Conservation (phyloP, 164 flowering plant species). For the Chloranthus sessilifolius region DNA sequence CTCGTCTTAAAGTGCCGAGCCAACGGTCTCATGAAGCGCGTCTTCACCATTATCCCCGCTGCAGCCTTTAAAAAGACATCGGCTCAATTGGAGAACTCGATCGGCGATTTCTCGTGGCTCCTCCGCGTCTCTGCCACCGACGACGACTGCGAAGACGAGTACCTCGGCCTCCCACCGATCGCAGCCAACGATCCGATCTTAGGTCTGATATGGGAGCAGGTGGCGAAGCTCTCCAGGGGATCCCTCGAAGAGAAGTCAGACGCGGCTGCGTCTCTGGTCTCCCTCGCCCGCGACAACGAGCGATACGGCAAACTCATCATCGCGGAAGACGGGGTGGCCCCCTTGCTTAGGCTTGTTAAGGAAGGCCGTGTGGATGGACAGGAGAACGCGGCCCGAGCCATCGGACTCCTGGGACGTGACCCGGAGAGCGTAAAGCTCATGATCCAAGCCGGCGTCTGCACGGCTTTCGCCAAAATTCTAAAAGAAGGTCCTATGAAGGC, state of each 20-base stretch:
- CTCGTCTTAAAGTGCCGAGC: conserved; percentile 67
- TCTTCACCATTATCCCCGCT: conserved; percentile 77
- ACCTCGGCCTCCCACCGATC: conserved; percentile 82
- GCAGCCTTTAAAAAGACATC: conserved; percentile 62
- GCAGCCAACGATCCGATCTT: conserved; percentile 87
- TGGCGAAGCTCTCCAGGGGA: conserved; percentile 60
- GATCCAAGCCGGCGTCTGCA: conserved; percentile 66
- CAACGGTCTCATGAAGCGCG: conserved; percentile 45
- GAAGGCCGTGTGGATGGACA: conserved; percentile 73
- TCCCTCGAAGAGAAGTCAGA: conserved; percentile 55
- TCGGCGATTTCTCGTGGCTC: conserved; percentile 87
- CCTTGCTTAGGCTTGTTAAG: conserved; percentile 60
- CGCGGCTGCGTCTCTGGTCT: conserved; percentile 71
- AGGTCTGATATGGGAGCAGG: conserved; percentile 88
- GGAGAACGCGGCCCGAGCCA: conserved; percentile 69
- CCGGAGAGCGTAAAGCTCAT: conserved; percentile 79
- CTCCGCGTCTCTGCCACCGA: conserved; percentile 66
- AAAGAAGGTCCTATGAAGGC: conserved; percentile 78
- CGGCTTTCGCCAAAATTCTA: conserved; percentile 67
- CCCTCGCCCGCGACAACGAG: conserved; percentile 74
- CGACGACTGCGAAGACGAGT: conserved; percentile 52
- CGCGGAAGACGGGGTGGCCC: conserved; percentile 75
- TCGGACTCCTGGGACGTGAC: conserved; percentile 72
- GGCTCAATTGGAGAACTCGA: conserved; percentile 69
- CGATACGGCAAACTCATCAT: conserved; percentile 70